phyloP scores from a whole-genome alignment of 495 filamentous ascomycete genomes.

The Hyaloscypha hepaticicola region DNA sequence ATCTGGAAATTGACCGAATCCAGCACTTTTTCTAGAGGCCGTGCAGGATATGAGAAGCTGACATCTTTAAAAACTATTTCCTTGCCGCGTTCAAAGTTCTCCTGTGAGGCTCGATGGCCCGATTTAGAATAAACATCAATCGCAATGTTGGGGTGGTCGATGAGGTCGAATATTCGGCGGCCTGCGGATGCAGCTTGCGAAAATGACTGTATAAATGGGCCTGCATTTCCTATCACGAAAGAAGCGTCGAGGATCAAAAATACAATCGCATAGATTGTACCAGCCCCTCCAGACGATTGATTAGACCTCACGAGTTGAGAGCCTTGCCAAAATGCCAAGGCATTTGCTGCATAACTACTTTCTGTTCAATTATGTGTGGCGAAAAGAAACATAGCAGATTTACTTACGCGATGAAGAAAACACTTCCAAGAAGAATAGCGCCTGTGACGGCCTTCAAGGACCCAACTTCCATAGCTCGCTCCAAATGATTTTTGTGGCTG shows the following conservation, averaged over 20 bases:
- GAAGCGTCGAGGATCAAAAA: conserved; percentile 64
- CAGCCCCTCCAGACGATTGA: conserved; percentile 42
- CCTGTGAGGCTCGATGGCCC: conserved; percentile 42
- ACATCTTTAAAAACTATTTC: conserved; percentile 24
- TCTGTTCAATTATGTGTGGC: not conserved
- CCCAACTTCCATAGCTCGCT: conserved; percentile 45
- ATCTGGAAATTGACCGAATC: conserved; percentile 35
- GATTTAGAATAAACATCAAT: conserved; percentile 39
- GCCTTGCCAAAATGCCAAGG: conserved; percentile 67
- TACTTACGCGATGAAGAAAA: conserved; percentile 61
- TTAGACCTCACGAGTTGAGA: conserved; percentile 53
- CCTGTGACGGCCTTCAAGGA: conserved; percentile 57
- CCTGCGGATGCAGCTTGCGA: conserved; percentile 52
- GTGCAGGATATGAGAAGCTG: conserved; percentile 43
- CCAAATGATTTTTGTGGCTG: conserved; percentile 49
- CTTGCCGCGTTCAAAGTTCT: conserved; percentile 36
- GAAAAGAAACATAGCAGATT: conserved; percentile 14
- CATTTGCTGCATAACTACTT: conserved; percentile 56
- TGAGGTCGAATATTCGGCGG: conserved; percentile 47
- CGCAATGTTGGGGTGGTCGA: conserved; percentile 41
- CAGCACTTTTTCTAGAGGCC: conserved; percentile 53
- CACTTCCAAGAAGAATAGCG: conserved; percentile 61
- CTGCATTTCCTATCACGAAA: conserved; percentile 61
- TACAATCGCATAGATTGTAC: conserved; percentile 63
- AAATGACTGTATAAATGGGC: conserved; percentile 62